A percentile compares a stretch with the other conserved stretches of the same genome.
phyloP scores from a whole-genome alignment of 257 asterid genomes.

The Solanum clarkiae region DNA sequence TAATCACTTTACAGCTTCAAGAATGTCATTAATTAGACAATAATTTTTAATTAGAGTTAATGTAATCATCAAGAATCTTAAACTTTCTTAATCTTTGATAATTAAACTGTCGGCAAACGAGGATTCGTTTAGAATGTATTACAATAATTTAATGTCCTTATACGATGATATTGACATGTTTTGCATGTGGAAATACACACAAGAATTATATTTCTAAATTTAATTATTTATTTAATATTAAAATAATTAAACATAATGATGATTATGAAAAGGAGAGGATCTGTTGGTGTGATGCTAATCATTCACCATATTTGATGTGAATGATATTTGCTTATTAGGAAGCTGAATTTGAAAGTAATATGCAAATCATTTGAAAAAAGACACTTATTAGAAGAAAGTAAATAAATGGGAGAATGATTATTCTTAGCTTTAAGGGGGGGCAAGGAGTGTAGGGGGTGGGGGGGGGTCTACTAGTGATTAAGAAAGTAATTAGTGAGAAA shows the following conservation, averaged over 20 bases:
- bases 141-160: neutral
- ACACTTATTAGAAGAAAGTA: neutral
- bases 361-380: slow-evolving; percentile 31
- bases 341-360: slow-evolving; percentile 73
- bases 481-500: slow-evolving; percentile 17
- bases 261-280: slow-evolving; percentile 2
- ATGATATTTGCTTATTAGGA: slow-evolving; percentile 42
- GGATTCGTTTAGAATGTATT: neutral
- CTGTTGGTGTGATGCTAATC: slow-evolving; percentile 43
- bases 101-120: neutral
- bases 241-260: neutral
- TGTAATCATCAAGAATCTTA: neutral
- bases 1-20: neutral
- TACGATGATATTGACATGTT: neutral
- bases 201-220: neutral
- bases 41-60: neutral
- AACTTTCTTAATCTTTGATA: neutral
- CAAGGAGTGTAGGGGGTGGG: slow-evolving; percentile 35
- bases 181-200: neutral
- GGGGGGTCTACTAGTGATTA: slow-evolving; percentile 31
- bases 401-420: slow-evolving; percentile 34
- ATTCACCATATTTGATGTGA: slow-evolving; percentile 55
- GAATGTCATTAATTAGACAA: neutral
- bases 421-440: slow-evolving; percentile 60
- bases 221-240: neutral